Evolutionary conservation across 345 rosid species (phyloP).

Genomic region (Gossypium bickii): DNA sequence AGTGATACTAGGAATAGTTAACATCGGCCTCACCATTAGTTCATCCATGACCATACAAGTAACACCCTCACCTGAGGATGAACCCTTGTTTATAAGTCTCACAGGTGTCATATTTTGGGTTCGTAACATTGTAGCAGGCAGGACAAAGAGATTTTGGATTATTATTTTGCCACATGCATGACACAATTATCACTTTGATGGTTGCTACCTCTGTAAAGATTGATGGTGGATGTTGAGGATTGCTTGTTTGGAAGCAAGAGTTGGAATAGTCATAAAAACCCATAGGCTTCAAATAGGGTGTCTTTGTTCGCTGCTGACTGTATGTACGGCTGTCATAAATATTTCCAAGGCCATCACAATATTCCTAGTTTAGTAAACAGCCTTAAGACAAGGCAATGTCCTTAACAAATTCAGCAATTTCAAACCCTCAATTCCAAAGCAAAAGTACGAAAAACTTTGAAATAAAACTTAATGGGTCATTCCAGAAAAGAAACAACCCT

Average conservation of each 20-base stretch:
- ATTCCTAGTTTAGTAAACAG: not conserved
- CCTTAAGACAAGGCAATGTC: too few species aligned
- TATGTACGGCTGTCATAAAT: constrained; percentile 11
- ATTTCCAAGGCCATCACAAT: not conserved
- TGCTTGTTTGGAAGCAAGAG: not conserved
- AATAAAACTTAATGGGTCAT: too few species aligned
- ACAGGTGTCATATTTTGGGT: not conserved
- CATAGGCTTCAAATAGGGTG: not conserved
- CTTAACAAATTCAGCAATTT: not conserved
- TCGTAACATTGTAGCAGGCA: too few species aligned
- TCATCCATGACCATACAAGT: constrained; percentile 36
- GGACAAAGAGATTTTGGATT: too few species aligned
- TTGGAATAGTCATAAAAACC: not conserved
- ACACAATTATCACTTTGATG: too few species aligned
- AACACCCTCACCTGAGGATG: constrained; percentile 10
- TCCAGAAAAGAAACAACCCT: not conserved
- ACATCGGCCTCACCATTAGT: constrained; percentile 25
- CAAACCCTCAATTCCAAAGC: too few species aligned
- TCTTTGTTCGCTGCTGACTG: not conserved
- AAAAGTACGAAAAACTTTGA: too few species aligned
- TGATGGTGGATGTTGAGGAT: too few species aligned
- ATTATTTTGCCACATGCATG: not conserved
- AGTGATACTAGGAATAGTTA: constrained; percentile 20
- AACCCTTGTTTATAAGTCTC: not conserved
- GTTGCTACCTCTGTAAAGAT: too few species aligned